Evolutionary conservation across 176 grass and related monocot species (phyloP), one percentile per base, ranked within the genome.

Genomic region (Bromus sterilis): DNA sequence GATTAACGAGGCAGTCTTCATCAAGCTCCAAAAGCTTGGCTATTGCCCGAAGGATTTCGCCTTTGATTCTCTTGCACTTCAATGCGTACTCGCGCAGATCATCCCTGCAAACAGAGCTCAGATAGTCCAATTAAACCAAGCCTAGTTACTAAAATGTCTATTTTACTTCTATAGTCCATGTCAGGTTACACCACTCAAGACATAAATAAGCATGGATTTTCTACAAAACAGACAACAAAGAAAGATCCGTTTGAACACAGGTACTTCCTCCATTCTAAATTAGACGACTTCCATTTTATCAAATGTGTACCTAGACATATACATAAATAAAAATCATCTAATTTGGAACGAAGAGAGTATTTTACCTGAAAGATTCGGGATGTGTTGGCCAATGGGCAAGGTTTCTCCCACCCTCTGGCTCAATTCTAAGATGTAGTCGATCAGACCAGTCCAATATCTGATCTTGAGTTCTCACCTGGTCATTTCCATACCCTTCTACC

Each of bases 401-500:
- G 48, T 75, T 56, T 48, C 91, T 88, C 40, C 88, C 46, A 16
- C 66, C 62, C 31, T 91, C 88, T 11, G 91, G 91, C 59, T 91
- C 88, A 8, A 94, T 82, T 12, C 64, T 24, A 24, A 94, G 85
- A 74, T 91, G 84, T 41, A 94, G 35, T 8, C 88, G 41, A 66
- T 91, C 91, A 5, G 1, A 42, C 91, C 91, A 94, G 31, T 94
- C 88, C 9, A 94, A 42, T 4, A 57, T 57, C 59, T 91, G 82
- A 21, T 94, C 88, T 36, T 86, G 42, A 0, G 51, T 57, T 32
- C 21, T 25, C 56, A 94, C 88, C 32, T 25, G 71, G 24, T 94
- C 91, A 35, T 88, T 88, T 49, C 88, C 88, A 12, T 91, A 94
- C 8, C 88, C 86, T 94, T 91, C 79, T 2, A 88, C 12, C 60